phyloP scores from a whole-genome alignment of 306 rosid genomes.

The Malus sylvestris region DNA sequence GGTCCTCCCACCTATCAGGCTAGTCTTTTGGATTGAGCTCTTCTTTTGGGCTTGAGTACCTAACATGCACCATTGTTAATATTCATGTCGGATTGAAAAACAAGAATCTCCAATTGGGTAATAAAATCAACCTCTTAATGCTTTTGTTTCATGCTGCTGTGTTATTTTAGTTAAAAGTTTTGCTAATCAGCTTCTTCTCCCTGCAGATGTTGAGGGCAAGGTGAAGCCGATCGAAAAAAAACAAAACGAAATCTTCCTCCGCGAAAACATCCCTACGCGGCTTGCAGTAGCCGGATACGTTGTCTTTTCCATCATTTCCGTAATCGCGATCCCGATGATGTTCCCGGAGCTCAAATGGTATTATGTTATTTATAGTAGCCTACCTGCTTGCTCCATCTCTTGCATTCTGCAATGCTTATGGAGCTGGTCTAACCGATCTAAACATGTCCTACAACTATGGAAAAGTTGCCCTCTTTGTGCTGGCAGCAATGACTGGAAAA shows the following conservation, averaged over 20 bases:
- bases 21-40: no score
- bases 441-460: constrained; percentile 98
- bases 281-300: constrained; percentile 26
- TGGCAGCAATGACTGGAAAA: constrained; percentile 54
- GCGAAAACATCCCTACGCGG: constrained; percentile 69
- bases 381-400: constrained; percentile 75
- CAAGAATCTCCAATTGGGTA: constrained; percentile 26
- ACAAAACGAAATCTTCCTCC: constrained; percentile 49
- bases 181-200: not conserved
- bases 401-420: constrained; percentile 92
- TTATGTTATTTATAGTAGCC: constrained; percentile 27
- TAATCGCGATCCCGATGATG: constrained; percentile 50
- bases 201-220: constrained; percentile 21
- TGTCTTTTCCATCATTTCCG: constrained; percentile 30
- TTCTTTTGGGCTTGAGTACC: no score
- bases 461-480: constrained; percentile 66
- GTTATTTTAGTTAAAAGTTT: not conserved
- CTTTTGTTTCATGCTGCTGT: not conserved
- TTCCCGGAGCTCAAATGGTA: constrained; percentile 57
- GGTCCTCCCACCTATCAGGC: no score
- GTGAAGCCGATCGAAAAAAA: constrained; percentile 26
- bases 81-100: constrained; percentile 12
- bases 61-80: no score
- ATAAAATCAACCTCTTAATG: not conserved
- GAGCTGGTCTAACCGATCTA: constrained; percentile 88